Conservation (phyloP, 2,329 filamentous ascomycete species). For the Cytospora chrysosperma region DNA sequence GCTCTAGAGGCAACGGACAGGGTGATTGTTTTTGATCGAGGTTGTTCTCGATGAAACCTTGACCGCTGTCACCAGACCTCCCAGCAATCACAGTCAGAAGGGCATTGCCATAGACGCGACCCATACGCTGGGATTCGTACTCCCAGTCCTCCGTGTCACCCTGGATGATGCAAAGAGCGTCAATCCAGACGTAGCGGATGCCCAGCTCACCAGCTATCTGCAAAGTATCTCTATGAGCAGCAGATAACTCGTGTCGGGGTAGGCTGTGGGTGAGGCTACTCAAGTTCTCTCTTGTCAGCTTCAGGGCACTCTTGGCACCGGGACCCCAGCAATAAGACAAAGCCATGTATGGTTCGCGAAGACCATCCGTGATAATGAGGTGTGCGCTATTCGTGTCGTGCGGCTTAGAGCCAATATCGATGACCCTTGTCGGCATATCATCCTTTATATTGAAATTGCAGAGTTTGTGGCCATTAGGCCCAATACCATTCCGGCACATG, state of each 20-base stretch:
- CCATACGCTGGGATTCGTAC: not conserved
- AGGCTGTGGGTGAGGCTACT: not conserved
- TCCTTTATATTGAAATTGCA: not conserved
- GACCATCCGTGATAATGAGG: not conserved
- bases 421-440: not conserved
- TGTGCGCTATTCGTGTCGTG: not conserved
- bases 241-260: not conserved
- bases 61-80: not conserved
- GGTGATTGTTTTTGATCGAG: not conserved
- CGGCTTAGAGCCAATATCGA: not conserved
- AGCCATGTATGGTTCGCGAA: not conserved
- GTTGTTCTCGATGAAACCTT: not conserved
- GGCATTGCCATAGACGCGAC: not conserved
- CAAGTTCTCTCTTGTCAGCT: not conserved
- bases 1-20: not conserved
- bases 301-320: not conserved
- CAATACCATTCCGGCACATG: not conserved
- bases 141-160: conserved; percentile 19
- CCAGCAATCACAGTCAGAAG: not conserved
- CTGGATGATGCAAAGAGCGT: conserved; percentile 29
- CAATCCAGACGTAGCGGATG: conserved; percentile 29
- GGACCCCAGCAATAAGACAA: not conserved
- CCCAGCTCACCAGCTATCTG: conserved; percentile 18
- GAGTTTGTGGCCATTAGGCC: not conserved
- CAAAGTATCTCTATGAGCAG: conserved; percentile 25